These are phyloP conservation scores for Haemoproteus tartakovskyi DNA, from an alignment of 169 alveolate genomes.

Conservation along the genomic window DNA sequence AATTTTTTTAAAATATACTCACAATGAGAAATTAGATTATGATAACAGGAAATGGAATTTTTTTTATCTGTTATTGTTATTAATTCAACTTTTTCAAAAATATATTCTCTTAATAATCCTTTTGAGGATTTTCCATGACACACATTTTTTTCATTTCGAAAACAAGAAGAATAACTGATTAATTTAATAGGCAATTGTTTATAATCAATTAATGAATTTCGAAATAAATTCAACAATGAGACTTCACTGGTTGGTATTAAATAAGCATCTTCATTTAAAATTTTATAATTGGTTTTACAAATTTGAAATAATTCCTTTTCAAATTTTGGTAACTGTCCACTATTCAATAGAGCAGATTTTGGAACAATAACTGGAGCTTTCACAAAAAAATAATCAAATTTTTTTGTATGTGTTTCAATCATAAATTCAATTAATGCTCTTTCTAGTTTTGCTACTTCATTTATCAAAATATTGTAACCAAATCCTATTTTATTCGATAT, in stretches of 20 bases:
- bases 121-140: conserved; percentile 75
- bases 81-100: conserved; percentile 79
- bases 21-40: conserved; percentile 71
- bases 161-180: conserved; percentile 74
- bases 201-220: conserved; percentile 36
- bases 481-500: conserved; percentile 64
- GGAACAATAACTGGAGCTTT: conserved; percentile 71
- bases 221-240: conserved; percentile 69
- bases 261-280: conserved; percentile 73
- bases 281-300: conserved; percentile 65
- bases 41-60: conserved; percentile 55
- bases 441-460: conserved; percentile 66
- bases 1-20: conserved; percentile 68
- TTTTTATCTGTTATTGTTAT: conserved; percentile 64
- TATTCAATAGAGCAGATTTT: conserved; percentile 61
- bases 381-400: conserved; percentile 70
- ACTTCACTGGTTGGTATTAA: conserved; percentile 81
- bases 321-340: conserved; percentile 79
- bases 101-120: conserved; percentile 77
- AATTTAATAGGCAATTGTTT: conserved; percentile 69
- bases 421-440: conserved; percentile 73
- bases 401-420: conserved; percentile 70
- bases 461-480: conserved; percentile 57
- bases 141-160: conserved; percentile 72
- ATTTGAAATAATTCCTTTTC: conserved; percentile 75